Conservation (phyloP, 169 alveolate species). For the Plasmodium vivax region DNA sequence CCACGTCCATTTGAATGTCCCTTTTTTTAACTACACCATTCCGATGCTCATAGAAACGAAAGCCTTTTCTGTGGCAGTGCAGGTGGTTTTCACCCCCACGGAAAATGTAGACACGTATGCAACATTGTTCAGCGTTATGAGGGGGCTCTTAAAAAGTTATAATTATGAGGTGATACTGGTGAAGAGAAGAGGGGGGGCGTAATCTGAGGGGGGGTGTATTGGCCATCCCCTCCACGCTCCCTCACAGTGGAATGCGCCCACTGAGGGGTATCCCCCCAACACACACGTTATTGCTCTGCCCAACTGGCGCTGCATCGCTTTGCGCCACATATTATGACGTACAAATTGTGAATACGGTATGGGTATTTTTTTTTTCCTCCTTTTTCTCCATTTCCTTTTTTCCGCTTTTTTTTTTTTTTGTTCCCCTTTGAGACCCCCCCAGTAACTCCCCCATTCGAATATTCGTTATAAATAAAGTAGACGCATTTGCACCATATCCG, state of each 20-base stretch:
- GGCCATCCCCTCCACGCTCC: neutral
- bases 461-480: neutral
- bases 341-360: neutral
- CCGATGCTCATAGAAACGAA: constrained; percentile 65
- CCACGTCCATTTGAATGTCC: constrained; percentile 20
- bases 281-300: neutral
- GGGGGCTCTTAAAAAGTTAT: constrained; percentile 41
- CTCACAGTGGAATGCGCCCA: neutral
- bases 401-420: neutral
- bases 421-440: neutral
- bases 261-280: neutral
- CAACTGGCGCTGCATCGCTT: neutral
- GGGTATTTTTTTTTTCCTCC: neutral
- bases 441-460: neutral
- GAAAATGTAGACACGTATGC: constrained; percentile 44
- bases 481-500: neutral
- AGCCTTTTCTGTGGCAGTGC: constrained; percentile 18
- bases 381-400: neutral
- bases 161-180: constrained; percentile 48
- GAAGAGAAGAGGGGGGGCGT: neutral
- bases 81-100: neutral
- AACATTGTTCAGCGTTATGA: constrained; percentile 22
- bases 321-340: neutral
- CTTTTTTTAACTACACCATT: constrained; percentile 63
- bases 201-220: neutral